These are phyloP conservation scores for Penicillium fimorum DNA, from an alignment of 495 filamentous ascomycete genomes.

Conservation along the genomic window DNA sequence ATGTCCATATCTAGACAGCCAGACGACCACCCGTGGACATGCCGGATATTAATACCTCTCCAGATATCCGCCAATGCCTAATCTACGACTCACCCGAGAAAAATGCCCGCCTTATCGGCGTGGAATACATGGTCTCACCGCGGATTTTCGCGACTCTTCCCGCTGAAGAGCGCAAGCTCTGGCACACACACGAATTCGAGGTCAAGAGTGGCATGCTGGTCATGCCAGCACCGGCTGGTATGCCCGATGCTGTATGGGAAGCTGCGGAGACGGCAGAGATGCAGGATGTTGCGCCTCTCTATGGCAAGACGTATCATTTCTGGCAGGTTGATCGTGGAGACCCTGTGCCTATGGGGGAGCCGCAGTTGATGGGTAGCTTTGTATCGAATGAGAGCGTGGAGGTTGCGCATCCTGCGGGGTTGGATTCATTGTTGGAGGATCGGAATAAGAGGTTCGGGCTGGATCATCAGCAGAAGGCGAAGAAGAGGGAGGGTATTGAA, in stretches of 20 bases:
- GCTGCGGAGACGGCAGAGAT: constrained; percentile 76
- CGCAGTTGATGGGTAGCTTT: constrained; percentile 77
- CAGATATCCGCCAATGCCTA: constrained; percentile 76
- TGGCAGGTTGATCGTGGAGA: constrained; percentile 88
- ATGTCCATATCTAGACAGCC: not conserved
- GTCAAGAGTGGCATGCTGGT: constrained; percentile 84
- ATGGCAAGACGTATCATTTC: constrained; percentile 88
- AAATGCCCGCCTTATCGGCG: constrained; percentile 73
- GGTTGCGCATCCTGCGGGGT: constrained; percentile 55
- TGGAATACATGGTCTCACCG: constrained; percentile 91
- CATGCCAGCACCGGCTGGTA: constrained; percentile 65
- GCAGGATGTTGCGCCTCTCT: constrained; percentile 66
- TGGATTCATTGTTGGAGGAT: constrained; percentile 58
- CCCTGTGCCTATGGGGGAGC: constrained; percentile 67
- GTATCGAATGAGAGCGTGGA: constrained; percentile 55
- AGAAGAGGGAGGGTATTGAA: constrained; percentile 59
- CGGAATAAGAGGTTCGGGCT: constrained; percentile 66
- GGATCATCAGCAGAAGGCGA: constrained; percentile 59
- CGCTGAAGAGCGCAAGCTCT: constrained; percentile 64
- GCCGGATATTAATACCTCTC: not conserved
- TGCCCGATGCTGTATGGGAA: constrained; percentile 65
- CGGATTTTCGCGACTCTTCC: constrained; percentile 64
- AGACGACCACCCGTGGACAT: not conserved
- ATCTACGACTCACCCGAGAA: constrained; percentile 70
- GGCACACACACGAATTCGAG: constrained; percentile 84